Evolutionary conservation across 75 land plant species (phyloP), one percentile per base, ranked within the genome.

Genomic region (Larix kaempferi): DNA sequence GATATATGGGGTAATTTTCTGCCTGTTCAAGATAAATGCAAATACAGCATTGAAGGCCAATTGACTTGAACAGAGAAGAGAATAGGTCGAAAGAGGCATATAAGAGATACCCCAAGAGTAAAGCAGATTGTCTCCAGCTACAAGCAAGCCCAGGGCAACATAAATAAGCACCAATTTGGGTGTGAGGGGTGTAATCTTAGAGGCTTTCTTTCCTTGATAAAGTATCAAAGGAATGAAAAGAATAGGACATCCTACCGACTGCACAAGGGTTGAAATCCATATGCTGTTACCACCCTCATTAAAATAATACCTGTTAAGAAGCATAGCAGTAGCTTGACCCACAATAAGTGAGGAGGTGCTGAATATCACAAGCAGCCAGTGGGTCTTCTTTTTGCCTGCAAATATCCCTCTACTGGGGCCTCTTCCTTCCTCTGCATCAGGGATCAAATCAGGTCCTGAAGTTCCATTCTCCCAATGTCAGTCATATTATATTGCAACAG

Each of bases 21-120:
- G 91, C 25, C 76, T 41, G 22, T 81, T 87, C 39, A 91, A 77
- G 77, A 85, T 65, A 73, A 78, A 86, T 17, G 94, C 74, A 64
- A 92, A 88, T 49, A 88, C 63, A 8, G 80, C 84, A 71, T 80
- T 92, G 85, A 92, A 92, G n/a, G 83, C 91, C 41, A 92, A 76
- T 39, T 89, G 91, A 39, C 84, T 84, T 2, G 92, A 83, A 60
- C 84, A 82, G 4, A 89, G 49, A 22, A 92, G 86, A 27, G 90
- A 84, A 78, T 84, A 88, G 35, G 94, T 92, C 22, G 94, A 92
- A 55, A 79, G 88, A 5, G 94, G 83, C 37, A 92, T 81, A 78
- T 86, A 86, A 12, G 80, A 35, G 13, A 87, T 78, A 15, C 94
- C 94, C 69, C 77, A 77, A 3, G 94, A 82, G 78, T 88, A 92